A percentile compares a stretch with the other conserved stretches of the same genome.
These are phyloP conservation scores for Thozetella sp. DNA, from an alignment of 495 filamentous ascomycete species.

Conservation along the genomic window DNA sequence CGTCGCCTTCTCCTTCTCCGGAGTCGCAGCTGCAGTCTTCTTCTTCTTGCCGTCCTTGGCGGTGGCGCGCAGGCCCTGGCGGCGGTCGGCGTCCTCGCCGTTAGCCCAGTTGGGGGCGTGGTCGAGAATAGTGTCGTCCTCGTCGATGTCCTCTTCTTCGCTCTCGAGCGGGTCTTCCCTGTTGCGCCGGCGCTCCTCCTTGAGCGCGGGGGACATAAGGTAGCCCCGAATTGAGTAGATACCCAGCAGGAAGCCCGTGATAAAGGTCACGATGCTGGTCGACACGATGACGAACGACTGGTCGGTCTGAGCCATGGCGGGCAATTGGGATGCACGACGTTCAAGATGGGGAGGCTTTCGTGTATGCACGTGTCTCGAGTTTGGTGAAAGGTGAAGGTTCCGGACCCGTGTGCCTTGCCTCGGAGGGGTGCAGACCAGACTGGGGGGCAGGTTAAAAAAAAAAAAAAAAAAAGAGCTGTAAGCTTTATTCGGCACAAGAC, in stretches of 20 bases:
- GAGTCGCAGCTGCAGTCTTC: conserved; percentile 6
- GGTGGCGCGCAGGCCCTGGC: conserved; percentile 42
- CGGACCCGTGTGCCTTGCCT: too few relatives aligned
- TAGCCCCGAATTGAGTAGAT: conserved; percentile 52
- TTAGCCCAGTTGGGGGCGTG: conserved; percentile 63
- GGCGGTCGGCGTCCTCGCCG: conserved; percentile 44
- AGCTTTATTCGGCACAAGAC: not conserved
- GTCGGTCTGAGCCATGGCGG: not conserved
- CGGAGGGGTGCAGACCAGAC: too few relatives aligned
- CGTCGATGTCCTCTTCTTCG: conserved; percentile 54
- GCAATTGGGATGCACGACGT: not conserved
- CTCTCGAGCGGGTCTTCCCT: conserved; percentile 44
- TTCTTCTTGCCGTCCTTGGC: conserved; percentile 16
- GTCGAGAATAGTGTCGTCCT: conserved; percentile 51
- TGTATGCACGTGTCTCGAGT: not conserved
- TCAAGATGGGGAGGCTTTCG: not conserved
- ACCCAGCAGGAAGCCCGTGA: conserved; percentile 63
- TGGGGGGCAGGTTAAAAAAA: too few relatives aligned
- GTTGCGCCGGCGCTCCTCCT: conserved; percentile 28
- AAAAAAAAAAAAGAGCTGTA: not conserved
- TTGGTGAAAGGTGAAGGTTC: too few relatives aligned
- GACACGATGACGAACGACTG: conserved; percentile 48
- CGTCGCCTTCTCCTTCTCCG: conserved; percentile 11
- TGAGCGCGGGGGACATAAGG: conserved; percentile 43
- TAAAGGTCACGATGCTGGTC: conserved; percentile 63